Evolutionary conservation across 164 flowering plant species (phyloP).

Genomic region (Warburgia ugandensis): DNA sequence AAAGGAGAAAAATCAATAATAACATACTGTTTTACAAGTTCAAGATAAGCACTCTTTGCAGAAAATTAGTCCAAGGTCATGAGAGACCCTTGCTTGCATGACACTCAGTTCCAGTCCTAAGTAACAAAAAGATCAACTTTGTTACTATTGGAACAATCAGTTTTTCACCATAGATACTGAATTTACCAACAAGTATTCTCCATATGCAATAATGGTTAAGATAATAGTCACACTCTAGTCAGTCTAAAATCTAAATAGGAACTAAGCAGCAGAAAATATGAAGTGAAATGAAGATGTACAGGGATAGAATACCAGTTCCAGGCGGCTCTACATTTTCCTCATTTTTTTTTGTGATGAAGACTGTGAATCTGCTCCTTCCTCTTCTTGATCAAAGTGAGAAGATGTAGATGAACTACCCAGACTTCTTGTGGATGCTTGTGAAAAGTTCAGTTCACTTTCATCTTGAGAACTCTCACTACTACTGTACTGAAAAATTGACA

Average conservation of each 20-base stretch:
- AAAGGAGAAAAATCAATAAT: too few relatives aligned
- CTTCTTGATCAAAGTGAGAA: slow-evolving; percentile 36
- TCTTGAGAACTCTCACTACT: slow-evolving; percentile 39
- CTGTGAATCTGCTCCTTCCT: slow-evolving; percentile 5
- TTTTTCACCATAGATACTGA: neutral
- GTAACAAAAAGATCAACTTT: neutral
- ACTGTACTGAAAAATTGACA: slow-evolving; percentile 34
- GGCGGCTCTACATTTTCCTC: slow-evolving; percentile 17
- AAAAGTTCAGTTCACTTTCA: slow-evolving; percentile 23
- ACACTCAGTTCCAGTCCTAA: too few relatives aligned
- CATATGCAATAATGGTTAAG: too few relatives aligned
- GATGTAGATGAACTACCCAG: slow-evolving; percentile 43
- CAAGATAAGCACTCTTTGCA: too few relatives aligned
- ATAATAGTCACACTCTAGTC: too few relatives aligned
- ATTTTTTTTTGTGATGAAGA: neutral
- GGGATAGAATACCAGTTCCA: slow-evolving; percentile 25
- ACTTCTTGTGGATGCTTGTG: slow-evolving; percentile 39
- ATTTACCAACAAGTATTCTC: neutral
- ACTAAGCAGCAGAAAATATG: neutral
- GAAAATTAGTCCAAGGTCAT: too few relatives aligned
- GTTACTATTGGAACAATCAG: neutral
- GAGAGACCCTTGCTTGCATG: too few relatives aligned
- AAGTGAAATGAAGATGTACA: neutral
- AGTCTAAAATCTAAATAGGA: too few relatives aligned
- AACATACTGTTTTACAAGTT: too few relatives aligned